Evolutionary conservation across 2,329 filamentous ascomycete genomes (phyloP), one percentile per base, ranked within the genome.

Genomic region (Colletotrichum lini): DNA sequence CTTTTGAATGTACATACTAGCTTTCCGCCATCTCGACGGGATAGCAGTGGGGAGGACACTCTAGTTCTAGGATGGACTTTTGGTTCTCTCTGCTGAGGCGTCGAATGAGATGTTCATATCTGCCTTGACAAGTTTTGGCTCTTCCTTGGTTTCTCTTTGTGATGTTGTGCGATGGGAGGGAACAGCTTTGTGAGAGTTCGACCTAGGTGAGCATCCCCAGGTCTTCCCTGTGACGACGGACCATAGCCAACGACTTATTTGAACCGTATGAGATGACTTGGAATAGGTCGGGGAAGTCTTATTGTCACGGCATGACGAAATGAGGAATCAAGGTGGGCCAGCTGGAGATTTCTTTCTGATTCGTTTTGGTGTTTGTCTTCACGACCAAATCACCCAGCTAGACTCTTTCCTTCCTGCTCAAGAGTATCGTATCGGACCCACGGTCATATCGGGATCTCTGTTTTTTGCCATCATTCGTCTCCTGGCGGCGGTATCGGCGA

Each of bases 1-100:
- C 10, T 49, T 54, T 66, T 30, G 40, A 56, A 53, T 69, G 67
- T 70, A 66, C 67, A 66, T 70, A 69, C 45, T 58, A 64, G 52
- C 54, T 52, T 13, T 4, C 10, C 3, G 15, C 35, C 50, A 35
- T 49, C 30, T 58, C 26, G 26, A n/a, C 23, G 62, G 59, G 18
- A 47, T 18, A n/a, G 26, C n/a, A 30, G 16, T 23, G 30, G 35
- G 57, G 40, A 7, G 21, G 7, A 23, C 35, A 10, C 15, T 8
- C 59, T 18, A 30, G 45, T 47, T 8, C 49, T 42, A 16, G 44
- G 45, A 69, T 47, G 40, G 38, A 38, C 54, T 53, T 26, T 47
- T 8, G 21, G 45, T 30, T 21, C 50, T 13, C 53, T 30, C 26
- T 30, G 42, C 49, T 4, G 35, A 30, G 54, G 67, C 47, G 21